phyloP scores from a whole-genome alignment of 2,329 filamentous ascomycete species.

The Penicillium griseofulvum region DNA sequence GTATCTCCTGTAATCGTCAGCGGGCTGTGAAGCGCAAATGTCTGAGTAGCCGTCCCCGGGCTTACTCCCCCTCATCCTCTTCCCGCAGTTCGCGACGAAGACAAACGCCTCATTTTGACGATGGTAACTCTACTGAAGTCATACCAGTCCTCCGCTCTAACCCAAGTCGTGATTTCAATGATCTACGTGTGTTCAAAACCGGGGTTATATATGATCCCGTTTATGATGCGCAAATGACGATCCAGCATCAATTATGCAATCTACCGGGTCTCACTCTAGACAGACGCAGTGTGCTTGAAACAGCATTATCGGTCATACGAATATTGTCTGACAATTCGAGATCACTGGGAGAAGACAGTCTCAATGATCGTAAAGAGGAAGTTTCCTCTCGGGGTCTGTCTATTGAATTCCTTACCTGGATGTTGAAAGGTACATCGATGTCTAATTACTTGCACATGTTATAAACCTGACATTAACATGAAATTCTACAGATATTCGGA shows the following conservation, averaged over 20 bases:
- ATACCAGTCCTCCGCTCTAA: neutral
- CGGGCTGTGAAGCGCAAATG: conserved; percentile 8
- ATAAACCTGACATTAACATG: neutral
- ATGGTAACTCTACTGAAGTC: neutral
- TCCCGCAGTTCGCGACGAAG: neutral
- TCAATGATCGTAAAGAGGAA: neutral
- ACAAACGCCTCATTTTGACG: neutral
- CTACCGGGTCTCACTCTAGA: conserved; percentile 9
- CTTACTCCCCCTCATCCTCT: neutral
- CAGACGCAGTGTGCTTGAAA: conserved; percentile 13
- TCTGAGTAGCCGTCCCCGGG: neutral
- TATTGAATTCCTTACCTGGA: conserved; percentile 20
- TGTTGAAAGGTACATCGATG: conserved; percentile 19
- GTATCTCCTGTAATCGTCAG: conserved; percentile 11
- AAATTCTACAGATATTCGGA: conserved; percentile 15
- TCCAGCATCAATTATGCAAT: conserved; percentile 6
- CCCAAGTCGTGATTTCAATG: neutral
- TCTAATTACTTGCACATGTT: neutral
- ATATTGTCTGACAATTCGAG: neutral
- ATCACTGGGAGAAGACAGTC: neutral
- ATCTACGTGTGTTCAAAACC: neutral
- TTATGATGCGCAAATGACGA: conserved; percentile 17
- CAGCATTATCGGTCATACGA: conserved; percentile 12
- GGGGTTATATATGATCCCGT: conserved; percentile 13
- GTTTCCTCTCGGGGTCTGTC: conserved; percentile 9